Evolutionary conservation across 495 filamentous ascomycete genomes (phyloP).

Genomic region (Lasiosphaeriaceae sp.): DNA sequence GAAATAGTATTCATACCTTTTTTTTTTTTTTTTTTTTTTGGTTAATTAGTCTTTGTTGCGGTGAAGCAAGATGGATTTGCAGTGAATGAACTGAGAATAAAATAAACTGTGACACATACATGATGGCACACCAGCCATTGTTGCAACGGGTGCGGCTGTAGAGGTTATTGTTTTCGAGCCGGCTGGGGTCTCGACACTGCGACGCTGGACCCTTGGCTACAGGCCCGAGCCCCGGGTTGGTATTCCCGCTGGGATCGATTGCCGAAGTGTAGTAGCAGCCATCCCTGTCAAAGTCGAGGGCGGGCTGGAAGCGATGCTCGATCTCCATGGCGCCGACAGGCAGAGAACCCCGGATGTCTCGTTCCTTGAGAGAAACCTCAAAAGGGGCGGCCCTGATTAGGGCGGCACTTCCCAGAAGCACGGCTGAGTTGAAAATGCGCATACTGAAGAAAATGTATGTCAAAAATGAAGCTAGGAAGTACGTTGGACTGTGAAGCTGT

Average conservation of each 20-base stretch:
- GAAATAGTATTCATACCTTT: conserved; percentile 32
- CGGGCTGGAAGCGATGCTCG: conserved; percentile 29
- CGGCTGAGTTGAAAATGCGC: too few relatives aligned
- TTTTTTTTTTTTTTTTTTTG: not conserved
- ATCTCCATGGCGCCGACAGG: not conserved
- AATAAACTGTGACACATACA: too few relatives aligned
- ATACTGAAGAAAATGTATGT: too few relatives aligned
- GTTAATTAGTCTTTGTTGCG: not conserved
- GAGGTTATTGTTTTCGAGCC: conserved; percentile 29
- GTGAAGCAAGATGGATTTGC: too few relatives aligned
- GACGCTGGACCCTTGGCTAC: conserved; percentile 10
- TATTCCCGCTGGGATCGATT: conserved; percentile 25
- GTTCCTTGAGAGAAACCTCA: not conserved
- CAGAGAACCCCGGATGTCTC: conserved; percentile 2
- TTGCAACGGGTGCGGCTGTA: conserved; percentile 33
- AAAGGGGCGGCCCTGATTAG: too few relatives aligned
- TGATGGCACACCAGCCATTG: conserved; percentile 17
- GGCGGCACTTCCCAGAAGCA: too few relatives aligned
- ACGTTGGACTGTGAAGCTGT: too few relatives aligned
- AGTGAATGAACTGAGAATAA: too few relatives aligned
- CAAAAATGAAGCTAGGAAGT: too few relatives aligned
- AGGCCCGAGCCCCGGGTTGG: conserved; percentile 24
- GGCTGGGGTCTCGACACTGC: conserved; percentile 23
- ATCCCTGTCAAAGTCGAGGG: conserved; percentile 34
- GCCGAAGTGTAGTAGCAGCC: conserved; percentile 34